Percentiles rank a stretch among this genome's conserved stretches.
phyloP scores from a whole-genome alignment of 1,284 basidiomycete species.

The Rhodotorula sp. region DNA sequence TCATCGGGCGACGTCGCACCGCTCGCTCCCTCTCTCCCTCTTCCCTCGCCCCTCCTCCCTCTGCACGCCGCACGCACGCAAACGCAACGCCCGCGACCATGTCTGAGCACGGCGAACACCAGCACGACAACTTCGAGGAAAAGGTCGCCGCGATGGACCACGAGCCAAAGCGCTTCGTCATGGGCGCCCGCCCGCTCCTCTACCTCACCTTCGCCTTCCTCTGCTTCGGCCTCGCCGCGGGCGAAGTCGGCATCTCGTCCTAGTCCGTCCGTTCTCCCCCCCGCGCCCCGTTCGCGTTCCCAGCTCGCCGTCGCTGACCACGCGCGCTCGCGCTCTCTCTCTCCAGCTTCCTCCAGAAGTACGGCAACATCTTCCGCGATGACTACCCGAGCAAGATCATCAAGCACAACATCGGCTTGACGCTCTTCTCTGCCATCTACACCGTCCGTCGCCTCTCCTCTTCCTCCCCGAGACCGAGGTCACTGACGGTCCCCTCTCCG shows the following conservation, averaged over 20 bases:
- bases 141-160: not conserved
- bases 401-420: constrained; percentile 10
- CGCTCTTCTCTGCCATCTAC: not conserved
- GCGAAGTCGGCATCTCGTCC: too few relatives aligned
- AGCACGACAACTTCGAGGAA: not conserved
- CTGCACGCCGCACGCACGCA: too few relatives aligned
- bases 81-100: too few relatives aligned
- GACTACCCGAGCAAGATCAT: constrained; percentile 9
- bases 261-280: not conserved
- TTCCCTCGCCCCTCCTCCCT: not conserved
- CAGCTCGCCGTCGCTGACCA: too few relatives aligned
- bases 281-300: too few relatives aligned
- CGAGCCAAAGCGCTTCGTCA: not conserved
- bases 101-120: not conserved
- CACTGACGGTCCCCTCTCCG: not conserved
- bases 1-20: constrained; percentile 15
- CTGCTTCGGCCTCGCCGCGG: too few relatives aligned
- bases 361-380: constrained; percentile 10
- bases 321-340: too few relatives aligned
- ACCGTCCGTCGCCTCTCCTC: not conserved
- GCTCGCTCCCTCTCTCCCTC: not conserved
- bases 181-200: not conserved
- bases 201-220: not conserved
- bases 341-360: not conserved
- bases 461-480: not conserved